A percentile compares a stretch with the other conserved stretches of the same genome.
Conservation (phyloP, 331 rosid genomes). For the Acacia concinna region DNA sequence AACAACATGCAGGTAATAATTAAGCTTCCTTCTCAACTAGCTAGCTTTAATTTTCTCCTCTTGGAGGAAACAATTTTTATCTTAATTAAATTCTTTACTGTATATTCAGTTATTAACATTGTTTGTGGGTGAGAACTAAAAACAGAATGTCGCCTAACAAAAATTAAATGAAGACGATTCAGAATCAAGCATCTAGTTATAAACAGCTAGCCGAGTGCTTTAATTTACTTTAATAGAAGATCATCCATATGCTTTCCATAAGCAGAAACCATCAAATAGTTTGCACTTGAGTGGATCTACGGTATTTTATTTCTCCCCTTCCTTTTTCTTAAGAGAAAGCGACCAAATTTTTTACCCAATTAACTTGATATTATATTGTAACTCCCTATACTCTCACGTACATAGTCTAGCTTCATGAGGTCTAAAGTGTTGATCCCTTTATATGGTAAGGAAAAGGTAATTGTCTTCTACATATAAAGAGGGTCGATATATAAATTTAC, state of each 20-base stretch:
- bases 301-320: background rate
- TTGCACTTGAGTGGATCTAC: background rate
- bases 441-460: background rate
- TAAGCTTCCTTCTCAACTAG: slow-evolving; percentile 5
- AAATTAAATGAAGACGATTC: background rate
- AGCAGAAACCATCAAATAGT: background rate
- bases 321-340: background rate
- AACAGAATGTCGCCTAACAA: background rate
- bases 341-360: background rate
- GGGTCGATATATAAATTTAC: background rate
- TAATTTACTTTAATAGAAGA: background rate
- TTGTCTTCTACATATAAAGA: background rate
- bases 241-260: background rate
- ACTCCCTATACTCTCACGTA: background rate
- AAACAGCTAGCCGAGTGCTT: background rate
- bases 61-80: background rate
- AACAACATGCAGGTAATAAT: slow-evolving; percentile 94
- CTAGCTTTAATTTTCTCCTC: background rate
- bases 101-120: background rate
- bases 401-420: background rate
- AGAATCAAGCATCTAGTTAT: slow-evolving; percentile 5
- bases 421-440: background rate
- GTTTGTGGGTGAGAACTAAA: background rate
- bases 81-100: background rate
- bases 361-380: background rate